Percentiles rank a stretch among this genome's conserved stretches.
Evolutionary conservation across 2,329 filamentous ascomycete genomes (phyloP).

Genomic region (Calycina herbarum): DNA sequence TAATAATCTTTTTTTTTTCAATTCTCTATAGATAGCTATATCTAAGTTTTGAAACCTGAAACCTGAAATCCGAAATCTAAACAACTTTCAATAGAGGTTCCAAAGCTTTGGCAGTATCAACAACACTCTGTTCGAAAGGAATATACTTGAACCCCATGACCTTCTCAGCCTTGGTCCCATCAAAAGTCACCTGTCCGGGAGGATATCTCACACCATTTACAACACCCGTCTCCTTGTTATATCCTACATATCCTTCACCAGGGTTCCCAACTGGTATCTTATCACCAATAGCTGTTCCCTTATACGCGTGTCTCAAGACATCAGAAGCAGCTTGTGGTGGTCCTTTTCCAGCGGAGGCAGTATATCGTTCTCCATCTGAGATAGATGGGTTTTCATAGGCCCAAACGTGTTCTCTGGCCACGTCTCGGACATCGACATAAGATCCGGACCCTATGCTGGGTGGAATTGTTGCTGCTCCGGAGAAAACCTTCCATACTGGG

Average conservation of each 20-base stretch:
- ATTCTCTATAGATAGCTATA: too few species aligned
- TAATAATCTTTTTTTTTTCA: too few species aligned
- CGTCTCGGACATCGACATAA: conserved; percentile 47
- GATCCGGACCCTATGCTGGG: conserved; percentile 32
- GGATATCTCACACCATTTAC: conserved; percentile 21
- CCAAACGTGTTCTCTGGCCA: conserved; percentile 43
- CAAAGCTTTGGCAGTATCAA: conserved; percentile 41
- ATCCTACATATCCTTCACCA: conserved; percentile 42
- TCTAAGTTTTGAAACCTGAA: background rate
- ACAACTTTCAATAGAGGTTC: conserved; percentile 21
- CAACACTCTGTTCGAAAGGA: conserved; percentile 30
- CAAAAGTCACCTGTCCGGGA: conserved; percentile 26
- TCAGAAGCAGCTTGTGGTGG: conserved; percentile 44
- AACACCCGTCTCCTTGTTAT: conserved; percentile 26
- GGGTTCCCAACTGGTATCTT: conserved; percentile 42
- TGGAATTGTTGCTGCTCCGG: conserved; percentile 34
- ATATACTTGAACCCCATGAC: conserved; percentile 35
- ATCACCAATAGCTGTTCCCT: conserved; percentile 33
- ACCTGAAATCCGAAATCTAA: background rate
- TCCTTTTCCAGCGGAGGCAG: conserved; percentile 38
- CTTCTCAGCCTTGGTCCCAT: conserved; percentile 34
- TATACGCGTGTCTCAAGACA: conserved; percentile 42
- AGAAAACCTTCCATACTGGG: conserved; percentile 40
- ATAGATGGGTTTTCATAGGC: conserved; percentile 39
- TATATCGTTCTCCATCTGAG: conserved; percentile 44